Base-by-base conservation (phyloP, 768 basidiomycete species). In the Podaxis sp. region DNA sequence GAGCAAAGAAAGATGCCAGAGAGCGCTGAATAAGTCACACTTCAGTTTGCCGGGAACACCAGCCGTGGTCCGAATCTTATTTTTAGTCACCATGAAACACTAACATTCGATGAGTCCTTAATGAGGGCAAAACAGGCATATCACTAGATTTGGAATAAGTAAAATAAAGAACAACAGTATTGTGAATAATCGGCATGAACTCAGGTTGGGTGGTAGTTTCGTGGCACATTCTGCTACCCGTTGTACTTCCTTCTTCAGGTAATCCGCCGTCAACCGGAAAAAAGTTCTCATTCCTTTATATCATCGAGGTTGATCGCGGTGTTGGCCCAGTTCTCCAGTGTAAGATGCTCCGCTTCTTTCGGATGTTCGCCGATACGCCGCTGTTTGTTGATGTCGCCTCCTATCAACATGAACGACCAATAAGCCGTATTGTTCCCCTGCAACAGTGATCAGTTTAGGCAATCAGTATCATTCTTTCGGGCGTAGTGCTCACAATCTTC, bases 401-500 rank as follows among this genome's bases (percentile, higher is more conserved):
- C 9, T 7, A 32, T 32, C 32, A 32, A 32, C 7, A 32, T 32
- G 32, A 32, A 32, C 2, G 32, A 32, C 32, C 32, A 32, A 32
- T 32, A 32, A 7, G 32, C 32, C 7, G 32, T 32, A 7, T 7
- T 7, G 32, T 32, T 32, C 0, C 7, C 32, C 9, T 32, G 7
- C 32, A 32, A 32, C 32, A 32, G 32, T 32, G 32, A 32, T 32
- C 32, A 32, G 32, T 32, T 32, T 32, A 32, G 32, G 32, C 32
- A 7, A 7, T 32, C 6, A 32, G 9, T 7, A 32, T 32, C 32
- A 32, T 32, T 9, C 32, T 32, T 32, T 9, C 7, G 32, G n/a
- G 5, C 42, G 2, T n/a, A 18, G n/a, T 3, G 72, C 72, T 44
- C 52, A 75, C 74, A 57, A 73, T 62, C 55, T 74, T 62, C 18